Percentiles rank a stretch among this genome's conserved stretches.
Conservation (phyloP, 495 filamentous ascomycete genomes). For the Ramalina intermedia region DNA sequence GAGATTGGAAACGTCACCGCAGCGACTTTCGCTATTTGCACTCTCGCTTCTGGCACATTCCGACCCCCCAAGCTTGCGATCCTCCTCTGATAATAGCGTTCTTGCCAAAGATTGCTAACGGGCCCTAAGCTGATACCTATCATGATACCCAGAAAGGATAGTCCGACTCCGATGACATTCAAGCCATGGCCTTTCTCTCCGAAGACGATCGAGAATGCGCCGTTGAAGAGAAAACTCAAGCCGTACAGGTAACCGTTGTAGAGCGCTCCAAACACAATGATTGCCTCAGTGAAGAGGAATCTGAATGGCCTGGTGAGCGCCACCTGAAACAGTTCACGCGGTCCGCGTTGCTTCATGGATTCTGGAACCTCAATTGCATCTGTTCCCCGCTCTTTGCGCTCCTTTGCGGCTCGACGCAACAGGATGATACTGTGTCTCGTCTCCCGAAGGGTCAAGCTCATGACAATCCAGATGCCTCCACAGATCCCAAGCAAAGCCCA, state of each 20-base stretch:
- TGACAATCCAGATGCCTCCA: constrained; percentile 28
- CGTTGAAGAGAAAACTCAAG: constrained; percentile 24
- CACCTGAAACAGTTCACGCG: constrained; percentile 16
- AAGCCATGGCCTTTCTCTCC: constrained; percentile 29
- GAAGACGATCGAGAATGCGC: constrained; percentile 31
- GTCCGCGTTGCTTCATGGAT: constrained; percentile 13
- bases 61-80: constrained; percentile 10
- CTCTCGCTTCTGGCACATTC: constrained; percentile 25
- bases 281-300: constrained; percentile 26
- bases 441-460: constrained; percentile 27
- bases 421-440: constrained; percentile 27
- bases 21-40: constrained; percentile 17
- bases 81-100: constrained; percentile 21
- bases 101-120: constrained; percentile 28
- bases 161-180: constrained; percentile 23
- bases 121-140: constrained; percentile 29
- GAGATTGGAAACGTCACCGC: constrained; percentile 24
- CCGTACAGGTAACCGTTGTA: constrained; percentile 29
- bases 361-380: constrained; percentile 9
- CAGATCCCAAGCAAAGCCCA: constrained; percentile 34
- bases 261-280: constrained; percentile 21
- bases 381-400: constrained; percentile 10
- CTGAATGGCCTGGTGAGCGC: constrained; percentile 22
- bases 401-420: constrained; percentile 8
- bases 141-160: constrained; percentile 29